These are phyloP conservation scores for Diaporthe capsici DNA, from an alignment of 2,329 filamentous ascomycete species.

Conservation along the genomic window DNA sequence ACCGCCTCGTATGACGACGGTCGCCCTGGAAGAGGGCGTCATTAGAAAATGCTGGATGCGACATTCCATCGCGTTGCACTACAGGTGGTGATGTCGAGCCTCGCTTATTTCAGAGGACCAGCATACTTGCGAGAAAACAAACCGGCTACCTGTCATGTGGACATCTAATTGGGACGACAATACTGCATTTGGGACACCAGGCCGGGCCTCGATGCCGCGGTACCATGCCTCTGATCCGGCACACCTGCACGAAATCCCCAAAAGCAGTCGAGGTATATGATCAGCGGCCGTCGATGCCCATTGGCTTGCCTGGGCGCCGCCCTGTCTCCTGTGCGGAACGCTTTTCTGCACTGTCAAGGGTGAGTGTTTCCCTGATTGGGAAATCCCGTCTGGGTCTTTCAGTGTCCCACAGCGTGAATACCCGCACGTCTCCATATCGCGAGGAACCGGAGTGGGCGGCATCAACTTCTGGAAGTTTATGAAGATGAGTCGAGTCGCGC, in stretches of 20 bases:
- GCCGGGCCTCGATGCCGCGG: constrained; percentile 34
- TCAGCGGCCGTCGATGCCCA: constrained; percentile 10
- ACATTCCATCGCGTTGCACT: constrained; percentile 16
- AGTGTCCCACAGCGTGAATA: constrained; percentile 14
- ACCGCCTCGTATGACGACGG: constrained; percentile 15
- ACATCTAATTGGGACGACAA: constrained; percentile 31
- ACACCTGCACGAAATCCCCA: constrained; percentile 7
- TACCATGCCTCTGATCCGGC: constrained; percentile 21
- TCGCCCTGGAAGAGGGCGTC: neutral
- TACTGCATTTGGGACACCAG: constrained; percentile 32
- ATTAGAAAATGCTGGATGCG: constrained; percentile 13
- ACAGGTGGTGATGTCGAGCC: neutral
- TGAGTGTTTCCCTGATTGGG: neutral
- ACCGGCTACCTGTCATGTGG: constrained; percentile 31
- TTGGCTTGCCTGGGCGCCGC: constrained; percentile 13
- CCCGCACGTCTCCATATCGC: constrained; percentile 17
- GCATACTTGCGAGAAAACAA: neutral
- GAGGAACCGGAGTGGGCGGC: neutral
- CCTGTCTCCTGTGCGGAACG: constrained; percentile 5
- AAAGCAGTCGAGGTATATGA: constrained; percentile 21
- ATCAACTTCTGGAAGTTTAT: neutral
- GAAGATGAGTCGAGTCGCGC: neutral
- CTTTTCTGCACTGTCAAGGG: constrained; percentile 15
- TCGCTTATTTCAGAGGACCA: neutral
- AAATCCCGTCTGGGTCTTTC: constrained; percentile 10